Evolutionary conservation across 1,284 basidiomycete genomes (phyloP).

Genomic region (Rhizoctonia solani): DNA sequence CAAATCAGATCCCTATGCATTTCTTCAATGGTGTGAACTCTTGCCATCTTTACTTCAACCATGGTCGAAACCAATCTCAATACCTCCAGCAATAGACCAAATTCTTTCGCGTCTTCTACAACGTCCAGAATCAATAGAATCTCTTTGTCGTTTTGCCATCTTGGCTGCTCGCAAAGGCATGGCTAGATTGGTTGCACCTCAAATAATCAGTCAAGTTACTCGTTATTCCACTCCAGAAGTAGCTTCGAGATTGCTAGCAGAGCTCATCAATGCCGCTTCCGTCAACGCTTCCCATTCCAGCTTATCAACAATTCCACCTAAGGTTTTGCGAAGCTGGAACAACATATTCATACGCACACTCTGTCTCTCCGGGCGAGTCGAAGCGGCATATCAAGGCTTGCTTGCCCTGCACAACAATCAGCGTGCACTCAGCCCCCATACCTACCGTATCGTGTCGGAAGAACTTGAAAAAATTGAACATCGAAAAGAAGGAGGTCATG

Average conservation of each 20-base stretch:
- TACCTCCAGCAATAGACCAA: neutral
- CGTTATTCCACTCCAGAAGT: conserved; percentile 19
- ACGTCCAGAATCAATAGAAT: conserved; percentile 7
- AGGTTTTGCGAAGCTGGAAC: conserved; percentile 15
- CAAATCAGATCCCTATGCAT: conserved; percentile 11
- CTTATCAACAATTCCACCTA: conserved; percentile 3
- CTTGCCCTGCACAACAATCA: conserved; percentile 6
- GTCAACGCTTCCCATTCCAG: neutral
- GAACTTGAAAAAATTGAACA: conserved; percentile 6
- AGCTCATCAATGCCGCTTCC: conserved; percentile 1
- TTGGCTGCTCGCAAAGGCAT: conserved; percentile 12
- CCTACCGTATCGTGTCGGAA: conserved; percentile 12
- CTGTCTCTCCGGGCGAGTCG: conserved; percentile 13
- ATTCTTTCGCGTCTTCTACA: neutral
- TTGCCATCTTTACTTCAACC: neutral
- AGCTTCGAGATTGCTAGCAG: conserved; percentile 18
- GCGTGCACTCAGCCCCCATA: neutral
- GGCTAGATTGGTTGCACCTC: neutral
- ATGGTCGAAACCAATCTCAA: neutral
- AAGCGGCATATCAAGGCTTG: conserved; percentile 8
- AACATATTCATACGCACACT: conserved; percentile 10
- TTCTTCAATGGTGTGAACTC: conserved; percentile 17
- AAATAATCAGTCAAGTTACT: conserved; percentile 8
- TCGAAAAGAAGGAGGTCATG: neutral
- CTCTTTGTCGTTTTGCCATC: neutral